phyloP scores from a whole-genome alignment of 352 stramenopile species.

The Thalassiosira gravida region DNA sequence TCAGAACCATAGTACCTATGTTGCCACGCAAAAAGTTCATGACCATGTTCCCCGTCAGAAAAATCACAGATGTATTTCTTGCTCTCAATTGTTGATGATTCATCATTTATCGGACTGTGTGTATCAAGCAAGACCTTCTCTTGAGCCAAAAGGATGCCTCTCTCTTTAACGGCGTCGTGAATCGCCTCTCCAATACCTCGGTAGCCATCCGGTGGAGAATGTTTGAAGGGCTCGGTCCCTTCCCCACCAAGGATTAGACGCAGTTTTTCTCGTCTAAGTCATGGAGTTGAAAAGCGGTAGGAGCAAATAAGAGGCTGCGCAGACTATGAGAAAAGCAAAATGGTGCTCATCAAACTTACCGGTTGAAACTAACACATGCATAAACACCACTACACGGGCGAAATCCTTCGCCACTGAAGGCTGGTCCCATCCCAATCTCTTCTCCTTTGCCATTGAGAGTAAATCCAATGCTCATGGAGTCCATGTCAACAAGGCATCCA shows the following conservation, averaged over 20 bases:
- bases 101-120: constrained; percentile 6
- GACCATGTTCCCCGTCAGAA: constrained; percentile 84
- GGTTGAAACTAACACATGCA: constrained; percentile 88
- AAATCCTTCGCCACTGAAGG: constrained; percentile 85
- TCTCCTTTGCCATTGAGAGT: constrained; percentile 87
- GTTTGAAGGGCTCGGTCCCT: constrained; percentile 79
- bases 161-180: constrained; percentile 69
- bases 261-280: constrained; percentile 77
- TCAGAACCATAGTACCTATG: constrained; percentile 86
- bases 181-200: constrained; percentile 80
- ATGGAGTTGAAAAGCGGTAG: not conserved
- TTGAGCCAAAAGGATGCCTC: constrained; percentile 65
- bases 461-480: constrained; percentile 84
- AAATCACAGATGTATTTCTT: constrained; percentile 85
- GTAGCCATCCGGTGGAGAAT: constrained; percentile 79
- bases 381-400: constrained; percentile 85
- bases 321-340: constrained; percentile 1
- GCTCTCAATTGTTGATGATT: constrained; percentile 13
- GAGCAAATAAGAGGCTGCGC: not conserved
- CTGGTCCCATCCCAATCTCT: constrained; percentile 87
- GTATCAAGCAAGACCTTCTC: constrained; percentile 62
- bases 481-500: constrained; percentile 86
- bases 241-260: constrained; percentile 83
- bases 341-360: constrained; percentile 27
- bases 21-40: constrained; percentile 86